Base-by-base conservation (phyloP, 169 alveolate genomes). In the Eimeria tenella region DNA sequence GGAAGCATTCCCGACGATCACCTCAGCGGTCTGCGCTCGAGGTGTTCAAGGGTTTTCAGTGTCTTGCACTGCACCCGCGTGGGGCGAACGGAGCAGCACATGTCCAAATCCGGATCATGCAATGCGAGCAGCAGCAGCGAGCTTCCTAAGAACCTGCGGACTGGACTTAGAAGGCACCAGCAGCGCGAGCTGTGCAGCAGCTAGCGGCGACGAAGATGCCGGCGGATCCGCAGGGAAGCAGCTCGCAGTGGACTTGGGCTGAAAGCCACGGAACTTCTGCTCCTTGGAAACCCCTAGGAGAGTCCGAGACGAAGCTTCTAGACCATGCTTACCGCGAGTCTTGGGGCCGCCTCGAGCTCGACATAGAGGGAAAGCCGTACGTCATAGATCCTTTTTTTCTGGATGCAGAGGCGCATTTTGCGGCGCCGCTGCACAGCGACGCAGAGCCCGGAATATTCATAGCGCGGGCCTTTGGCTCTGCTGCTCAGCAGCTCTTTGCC, bases 321-420 rank as follows among this genome's bases (percentile, higher is more conserved):
- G 74, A 81, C 15, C 89, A 81, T 31, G 89, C 89, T 21, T 19
- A 25, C 73, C 58, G 55, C 55, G 73, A 81, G 73, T 81, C 89
- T 4, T 81, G 89, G 89, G 89, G 23, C 60, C 89, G 89, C 31
- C 73, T 81, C 7, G 89, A 81, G 55, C 52, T 81, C 23, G 52
- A 53, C 50, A 21, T 81, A 81, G 71, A 56, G 13, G 89, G 73
- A 56, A 55, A 25, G 73, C 25, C 21, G 4, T 56, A 81, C 23
- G 73, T 11, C 31, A 58, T 81, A 55, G 71, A 81, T 81, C 73
- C 71, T 9, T 81, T 81, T 58, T 53, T 50, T 55, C 13, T 70
- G 17, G 60, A 56, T 31, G 55, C 71, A 7, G 55, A 56, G 15
- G 25, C 49, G 6, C 68, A 81, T 17, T 7, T 81, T 55, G 89